A percentile compares a stretch with the other conserved stretches of the same genome.
phyloP scores from a whole-genome alignment of 1,139 yeast genomes.

The Nadsonia starkeyi-henricii region DNA sequence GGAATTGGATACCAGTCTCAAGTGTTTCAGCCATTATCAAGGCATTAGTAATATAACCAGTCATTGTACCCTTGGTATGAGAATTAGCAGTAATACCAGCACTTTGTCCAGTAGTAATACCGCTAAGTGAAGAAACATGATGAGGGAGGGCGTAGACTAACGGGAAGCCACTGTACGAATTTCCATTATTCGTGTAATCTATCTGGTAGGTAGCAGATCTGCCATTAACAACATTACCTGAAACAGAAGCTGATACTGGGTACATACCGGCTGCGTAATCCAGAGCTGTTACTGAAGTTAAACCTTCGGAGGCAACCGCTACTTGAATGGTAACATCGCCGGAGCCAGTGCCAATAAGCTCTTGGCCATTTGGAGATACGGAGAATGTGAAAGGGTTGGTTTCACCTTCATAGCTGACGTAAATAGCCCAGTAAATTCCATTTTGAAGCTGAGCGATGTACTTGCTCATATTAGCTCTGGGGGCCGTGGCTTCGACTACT shows the following conservation, averaged over 20 bases:
- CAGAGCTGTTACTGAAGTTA: conserved; percentile 26
- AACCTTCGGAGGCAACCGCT: conserved; percentile 37
- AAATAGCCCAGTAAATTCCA: conserved; percentile 44
- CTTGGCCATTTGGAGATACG: conserved; percentile 24
- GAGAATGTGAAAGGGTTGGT: conserved; percentile 10
- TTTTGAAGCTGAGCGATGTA: conserved; percentile 40
- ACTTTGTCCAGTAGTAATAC: conserved; percentile 22
- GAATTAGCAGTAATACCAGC: conserved; percentile 43
- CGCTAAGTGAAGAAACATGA: conserved; percentile 39
- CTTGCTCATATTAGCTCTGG: conserved; percentile 33
- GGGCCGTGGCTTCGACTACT: conserved; percentile 25
- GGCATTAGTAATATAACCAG: conserved; percentile 39
- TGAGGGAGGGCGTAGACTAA: conserved; percentile 62
- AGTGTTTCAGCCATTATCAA: conserved; percentile 40
- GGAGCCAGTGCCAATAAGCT: conserved; percentile 26
- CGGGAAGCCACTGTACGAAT: conserved; percentile 37
- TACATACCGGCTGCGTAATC: conserved; percentile 55
- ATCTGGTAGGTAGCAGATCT: conserved; percentile 38
- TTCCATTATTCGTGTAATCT: conserved; percentile 39
- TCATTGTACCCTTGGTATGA: conserved; percentile 54
- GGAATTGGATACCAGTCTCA: conserved; percentile 36
- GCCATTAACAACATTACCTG: conserved; percentile 24
- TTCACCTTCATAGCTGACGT: conserved; percentile 27
- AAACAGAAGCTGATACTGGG: conserved; percentile 28
- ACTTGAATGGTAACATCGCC: conserved; percentile 28